phyloP scores from a whole-genome alignment of 768 basidiomycete species.

The Multifurca ochricompacta region DNA sequence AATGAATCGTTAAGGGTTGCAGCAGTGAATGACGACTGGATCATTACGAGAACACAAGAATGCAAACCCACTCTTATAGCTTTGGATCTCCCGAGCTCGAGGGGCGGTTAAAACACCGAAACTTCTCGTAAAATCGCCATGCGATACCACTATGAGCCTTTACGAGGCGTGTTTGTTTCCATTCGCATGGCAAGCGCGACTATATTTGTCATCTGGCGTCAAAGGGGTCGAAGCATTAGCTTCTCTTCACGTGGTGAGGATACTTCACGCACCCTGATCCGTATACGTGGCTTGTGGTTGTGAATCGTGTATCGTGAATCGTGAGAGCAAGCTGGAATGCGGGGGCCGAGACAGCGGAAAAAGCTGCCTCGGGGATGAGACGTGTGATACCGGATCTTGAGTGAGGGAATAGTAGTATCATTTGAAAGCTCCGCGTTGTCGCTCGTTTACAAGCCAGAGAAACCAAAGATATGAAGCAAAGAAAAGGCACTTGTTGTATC shows the following conservation, averaged over 20 bases:
- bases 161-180: neutral
- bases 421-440: too few species aligned
- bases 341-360: neutral
- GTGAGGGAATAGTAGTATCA: neutral
- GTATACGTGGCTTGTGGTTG: neutral
- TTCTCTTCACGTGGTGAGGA: neutral
- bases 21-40: constrained; percentile 7
- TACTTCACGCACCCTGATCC: too few species aligned
- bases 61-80: too few species aligned
- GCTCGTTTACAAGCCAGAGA: too few species aligned
- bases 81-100: neutral
- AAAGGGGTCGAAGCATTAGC: neutral
- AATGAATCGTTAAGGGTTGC: constrained; percentile 1
- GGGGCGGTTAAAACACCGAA: neutral
- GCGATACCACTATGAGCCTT: neutral
- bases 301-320: too few species aligned
- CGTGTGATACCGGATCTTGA: neutral
- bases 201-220: too few species aligned
- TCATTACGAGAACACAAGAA: neutral
- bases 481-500: too few species aligned
- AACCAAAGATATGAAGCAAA: too few species aligned
- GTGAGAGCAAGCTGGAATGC: neutral
- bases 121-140: neutral
- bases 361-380: too few species aligned
- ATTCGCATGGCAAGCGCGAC: neutral